phyloP scores from a whole-genome alignment of 345 rosid species.

The Rhodamnia argentea region DNA sequence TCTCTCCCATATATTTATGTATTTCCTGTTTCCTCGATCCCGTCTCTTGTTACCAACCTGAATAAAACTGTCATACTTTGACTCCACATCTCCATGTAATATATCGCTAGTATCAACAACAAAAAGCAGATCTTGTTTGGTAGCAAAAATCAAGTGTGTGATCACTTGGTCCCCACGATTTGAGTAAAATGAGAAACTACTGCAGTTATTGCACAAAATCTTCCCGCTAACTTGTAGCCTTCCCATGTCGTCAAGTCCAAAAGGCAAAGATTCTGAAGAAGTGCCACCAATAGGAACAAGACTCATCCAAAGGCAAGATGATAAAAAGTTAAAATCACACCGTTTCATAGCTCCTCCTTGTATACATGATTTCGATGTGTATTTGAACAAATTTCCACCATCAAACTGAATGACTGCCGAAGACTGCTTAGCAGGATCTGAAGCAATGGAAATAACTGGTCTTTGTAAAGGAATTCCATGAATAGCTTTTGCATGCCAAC shows the following conservation, averaged over 20 bases:
- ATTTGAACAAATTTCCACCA: conserved; percentile 58
- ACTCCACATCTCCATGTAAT: conserved; percentile 43
- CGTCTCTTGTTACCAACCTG: conserved; percentile 33
- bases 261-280: conserved; percentile 36
- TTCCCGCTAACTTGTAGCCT: conserved; percentile 58
- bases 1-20: conserved; percentile 78
- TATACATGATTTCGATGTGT: conserved; percentile 37
- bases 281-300: conserved; percentile 33
- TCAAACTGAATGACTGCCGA: conserved; percentile 81
- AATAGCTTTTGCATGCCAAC: conserved; percentile 59
- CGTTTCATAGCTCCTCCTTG: conserved; percentile 25
- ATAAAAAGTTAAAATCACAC: conserved; percentile 31
- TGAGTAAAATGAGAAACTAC: conserved; percentile 80
- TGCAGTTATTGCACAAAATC: conserved; percentile 72
- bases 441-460: conserved; percentile 41
- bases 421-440: conserved; percentile 45
- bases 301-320: conserved; percentile 71
- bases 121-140: conserved; percentile 83
- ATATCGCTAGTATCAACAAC: conserved; percentile 62
- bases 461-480: conserved; percentile 35
- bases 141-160: conserved; percentile 75
- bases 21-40: conserved; percentile 51
- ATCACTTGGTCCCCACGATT: conserved; percentile 52
- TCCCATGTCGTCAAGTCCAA: conserved; percentile 84
- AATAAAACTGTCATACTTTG: conserved; percentile 41